Evolutionary conservation across 2,329 filamentous ascomycete species (phyloP).

Genomic region (Microdochium nivale): DNA sequence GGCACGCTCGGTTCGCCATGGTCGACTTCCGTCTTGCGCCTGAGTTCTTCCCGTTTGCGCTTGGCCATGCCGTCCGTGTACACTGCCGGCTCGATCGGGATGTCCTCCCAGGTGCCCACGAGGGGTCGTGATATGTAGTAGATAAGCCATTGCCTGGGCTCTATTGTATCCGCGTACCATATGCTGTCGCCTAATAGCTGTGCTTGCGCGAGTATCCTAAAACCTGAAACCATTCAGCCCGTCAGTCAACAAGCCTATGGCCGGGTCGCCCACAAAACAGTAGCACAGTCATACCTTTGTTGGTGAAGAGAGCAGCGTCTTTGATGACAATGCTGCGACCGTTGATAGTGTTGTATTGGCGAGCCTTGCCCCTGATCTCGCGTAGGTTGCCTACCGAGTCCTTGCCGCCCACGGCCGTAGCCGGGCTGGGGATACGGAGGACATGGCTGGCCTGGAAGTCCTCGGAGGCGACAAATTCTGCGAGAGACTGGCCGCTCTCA

Average conservation of each 20-base stretch:
- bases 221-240: slow-evolving; percentile 48
- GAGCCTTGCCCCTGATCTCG: slow-evolving; percentile 86
- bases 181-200: slow-evolving; percentile 76
- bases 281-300: slow-evolving; percentile 63
- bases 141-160: slow-evolving; percentile 88
- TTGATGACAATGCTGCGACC: slow-evolving; percentile 90
- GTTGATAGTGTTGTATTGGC: slow-evolving; percentile 88
- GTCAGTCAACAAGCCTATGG: background rate
- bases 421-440: slow-evolving; percentile 62
- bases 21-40: slow-evolving; percentile 25
- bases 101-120: slow-evolving; percentile 72
- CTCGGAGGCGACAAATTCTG: slow-evolving; percentile 78
- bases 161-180: slow-evolving; percentile 83
- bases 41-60: slow-evolving; percentile 26
- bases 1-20: slow-evolving; percentile 39
- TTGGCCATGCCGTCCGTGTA: slow-evolving; percentile 37
- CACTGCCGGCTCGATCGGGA: slow-evolving; percentile 60
- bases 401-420: slow-evolving; percentile 41
- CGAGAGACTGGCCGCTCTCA: slow-evolving; percentile 68
- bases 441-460: slow-evolving; percentile 98
- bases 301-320: slow-evolving; percentile 86
- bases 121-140: slow-evolving; percentile 92
- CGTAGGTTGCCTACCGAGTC: slow-evolving; percentile 58
- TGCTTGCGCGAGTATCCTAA: slow-evolving; percentile 84
- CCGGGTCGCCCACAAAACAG: background rate